These are phyloP conservation scores for Candida gorgasii DNA, from an alignment of 805 yeast species.

Conservation along the genomic window DNA sequence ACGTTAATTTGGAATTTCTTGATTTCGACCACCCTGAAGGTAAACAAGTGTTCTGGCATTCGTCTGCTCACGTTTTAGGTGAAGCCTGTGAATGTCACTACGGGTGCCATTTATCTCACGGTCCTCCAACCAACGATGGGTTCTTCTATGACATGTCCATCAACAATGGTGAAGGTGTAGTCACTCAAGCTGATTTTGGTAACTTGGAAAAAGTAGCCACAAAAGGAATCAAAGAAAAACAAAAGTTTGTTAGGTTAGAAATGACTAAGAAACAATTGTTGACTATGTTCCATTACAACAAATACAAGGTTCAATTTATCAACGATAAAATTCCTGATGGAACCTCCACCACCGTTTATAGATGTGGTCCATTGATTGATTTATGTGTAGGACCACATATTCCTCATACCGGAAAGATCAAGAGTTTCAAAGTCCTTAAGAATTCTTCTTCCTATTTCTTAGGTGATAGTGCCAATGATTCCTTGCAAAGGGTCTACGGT, in stretches of 20 bases:
- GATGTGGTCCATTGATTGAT: conserved; percentile 97
- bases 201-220: conserved; percentile 84
- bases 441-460: conserved; percentile 95
- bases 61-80: conserved; percentile 96
- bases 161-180: conserved; percentile 65
- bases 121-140: conserved; percentile 98
- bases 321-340: conserved; percentile 91
- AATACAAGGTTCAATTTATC: conserved; percentile 89
- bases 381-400: conserved; percentile 97
- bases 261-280: conserved; percentile 89
- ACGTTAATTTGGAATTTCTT: conserved; percentile 69
- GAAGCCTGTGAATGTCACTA: conserved; percentile 96
- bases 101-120: conserved; percentile 84
- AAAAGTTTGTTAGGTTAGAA: conserved; percentile 89
- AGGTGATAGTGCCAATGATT: conserved; percentile 91
- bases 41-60: conserved; percentile 96
- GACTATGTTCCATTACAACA: conserved; percentile 93
- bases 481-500: conserved; percentile 96
- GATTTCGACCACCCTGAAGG: conserved; percentile 96
- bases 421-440: conserved; percentile 90
- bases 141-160: conserved; percentile 96
- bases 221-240: conserved; percentile 91
- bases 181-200: conserved; percentile 80
- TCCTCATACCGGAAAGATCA: conserved; percentile 95
- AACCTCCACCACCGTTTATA: conserved; percentile 92